Conservation (phyloP, 1,284 basidiomycete genomes). For the Amylostereum areolatum region DNA sequence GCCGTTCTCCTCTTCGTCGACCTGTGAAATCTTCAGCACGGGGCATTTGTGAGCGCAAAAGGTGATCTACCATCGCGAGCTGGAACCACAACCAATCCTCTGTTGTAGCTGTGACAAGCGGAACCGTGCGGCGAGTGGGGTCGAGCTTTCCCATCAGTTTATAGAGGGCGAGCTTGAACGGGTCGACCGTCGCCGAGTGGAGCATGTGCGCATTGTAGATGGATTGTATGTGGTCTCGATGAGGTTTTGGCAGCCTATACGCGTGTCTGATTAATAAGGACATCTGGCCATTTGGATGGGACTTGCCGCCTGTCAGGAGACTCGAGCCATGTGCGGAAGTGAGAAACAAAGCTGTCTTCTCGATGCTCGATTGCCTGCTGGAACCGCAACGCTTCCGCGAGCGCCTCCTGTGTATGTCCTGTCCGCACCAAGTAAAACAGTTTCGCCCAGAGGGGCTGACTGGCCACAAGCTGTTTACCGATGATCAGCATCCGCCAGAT, state of each 20-base stretch:
- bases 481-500: not conserved
- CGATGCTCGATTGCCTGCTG: conserved; percentile 74
- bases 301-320: conserved; percentile 70
- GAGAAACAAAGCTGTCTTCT: conserved; percentile 80
- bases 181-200: conserved; percentile 80
- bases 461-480: conserved; percentile 60
- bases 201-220: conserved; percentile 93
- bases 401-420: conserved; percentile 78
- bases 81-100: conserved; percentile 99
- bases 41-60: not conserved
- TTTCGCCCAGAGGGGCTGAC: conserved; percentile 89
- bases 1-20: conserved; percentile 73
- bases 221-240: conserved; percentile 81
- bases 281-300: not conserved
- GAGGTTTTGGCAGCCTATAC: conserved; percentile 65
- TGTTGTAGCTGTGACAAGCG: conserved; percentile 83
- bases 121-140: conserved; percentile 73
- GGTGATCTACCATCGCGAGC: conserved; percentile 66
- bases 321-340: conserved; percentile 85
- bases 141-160: conserved; percentile 95
- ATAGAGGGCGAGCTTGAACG: conserved; percentile 94
- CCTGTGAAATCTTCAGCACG: conserved; percentile 26
- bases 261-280: conserved; percentile 5
- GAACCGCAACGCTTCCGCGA: conserved; percentile 69
- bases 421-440: conserved; percentile 88